Evolutionary conservation across 352 stramenopile species (phyloP).

Genomic region (Globisporangium radiosum): DNA sequence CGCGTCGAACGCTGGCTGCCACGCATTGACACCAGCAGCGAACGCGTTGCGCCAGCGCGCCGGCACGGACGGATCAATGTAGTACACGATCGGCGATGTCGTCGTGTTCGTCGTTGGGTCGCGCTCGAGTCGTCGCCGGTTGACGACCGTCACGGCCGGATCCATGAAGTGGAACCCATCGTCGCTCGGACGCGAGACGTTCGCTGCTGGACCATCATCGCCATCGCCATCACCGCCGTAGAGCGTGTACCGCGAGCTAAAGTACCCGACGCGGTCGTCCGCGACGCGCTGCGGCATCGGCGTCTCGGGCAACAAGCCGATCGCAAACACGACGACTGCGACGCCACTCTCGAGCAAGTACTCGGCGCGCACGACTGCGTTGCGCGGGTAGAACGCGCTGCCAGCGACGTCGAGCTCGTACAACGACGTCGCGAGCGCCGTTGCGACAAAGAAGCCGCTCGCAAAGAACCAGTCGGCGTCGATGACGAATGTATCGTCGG

Average conservation of each 20-base stretch:
- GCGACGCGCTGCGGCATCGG: slow-evolving; percentile 44
- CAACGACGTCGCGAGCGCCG: slow-evolving; percentile 30
- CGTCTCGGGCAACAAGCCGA: slow-evolving; percentile 60
- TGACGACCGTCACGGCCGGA: slow-evolving; percentile 53
- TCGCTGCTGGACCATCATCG: slow-evolving; percentile 1
- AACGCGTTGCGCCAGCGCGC: slow-evolving; percentile 58
- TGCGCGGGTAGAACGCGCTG: slow-evolving; percentile 46
- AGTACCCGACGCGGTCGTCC: slow-evolving; percentile 82
- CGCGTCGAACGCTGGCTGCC: slow-evolving; percentile 66
- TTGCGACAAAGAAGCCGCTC: slow-evolving; percentile 76
- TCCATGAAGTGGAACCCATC: slow-evolving; percentile 50
- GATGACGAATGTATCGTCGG: slow-evolving; percentile 45
- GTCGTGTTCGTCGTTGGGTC: slow-evolving; percentile 27
- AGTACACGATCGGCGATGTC: slow-evolving; percentile 60
- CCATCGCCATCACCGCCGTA: slow-evolving; percentile 36
- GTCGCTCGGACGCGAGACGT: no score
- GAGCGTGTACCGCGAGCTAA: slow-evolving; percentile 51
- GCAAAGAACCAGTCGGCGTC: slow-evolving; percentile 40
- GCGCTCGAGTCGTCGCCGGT: slow-evolving; percentile 55
- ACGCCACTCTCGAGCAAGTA: slow-evolving; percentile 59
- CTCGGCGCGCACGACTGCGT: slow-evolving; percentile 66
- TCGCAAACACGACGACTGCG: slow-evolving; percentile 57
- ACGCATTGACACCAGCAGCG: slow-evolving; percentile 58
- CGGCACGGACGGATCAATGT: slow-evolving; percentile 82
- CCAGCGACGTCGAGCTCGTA: slow-evolving; percentile 21